These are phyloP conservation scores for Mortierella sp. DNA, from an alignment of 371 early-diverging fungal species.

Conservation along the genomic window DNA sequence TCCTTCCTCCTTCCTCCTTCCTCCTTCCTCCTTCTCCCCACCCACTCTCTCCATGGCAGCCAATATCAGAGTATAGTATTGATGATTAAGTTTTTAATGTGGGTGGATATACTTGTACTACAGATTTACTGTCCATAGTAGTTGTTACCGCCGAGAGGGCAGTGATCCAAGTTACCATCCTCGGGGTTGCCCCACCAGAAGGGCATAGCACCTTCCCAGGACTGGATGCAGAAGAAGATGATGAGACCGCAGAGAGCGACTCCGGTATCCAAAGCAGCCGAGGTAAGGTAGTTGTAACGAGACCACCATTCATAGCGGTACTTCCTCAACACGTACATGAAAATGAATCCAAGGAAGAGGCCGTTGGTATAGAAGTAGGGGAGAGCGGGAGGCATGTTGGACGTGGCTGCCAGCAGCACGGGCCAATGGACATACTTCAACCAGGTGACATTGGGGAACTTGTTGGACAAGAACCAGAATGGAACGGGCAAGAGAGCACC, in stretches of 20 bases:
- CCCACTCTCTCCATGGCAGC: too few relatives aligned
- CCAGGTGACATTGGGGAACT: slow-evolving; percentile 60
- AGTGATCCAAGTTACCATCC: slow-evolving; percentile 17
- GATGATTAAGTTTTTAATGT: too few relatives aligned
- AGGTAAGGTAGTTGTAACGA: slow-evolving; percentile 78
- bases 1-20: too few relatives aligned
- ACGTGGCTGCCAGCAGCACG: slow-evolving; percentile 37
- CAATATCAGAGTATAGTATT: too few relatives aligned
- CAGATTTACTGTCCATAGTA: slow-evolving; percentile 13
- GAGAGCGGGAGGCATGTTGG: slow-evolving; percentile 46
- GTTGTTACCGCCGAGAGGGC: slow-evolving; percentile 23
- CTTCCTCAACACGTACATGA: slow-evolving; percentile 68
- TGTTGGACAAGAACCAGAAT: slow-evolving; percentile 52
- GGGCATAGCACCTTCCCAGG: slow-evolving; percentile 15
- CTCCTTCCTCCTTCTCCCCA: too few relatives aligned
- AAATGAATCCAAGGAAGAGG: slow-evolving; percentile 71
- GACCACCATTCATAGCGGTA: slow-evolving; percentile 75
- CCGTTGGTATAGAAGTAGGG: slow-evolving; percentile 64
- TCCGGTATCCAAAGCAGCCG: slow-evolving; percentile 80
- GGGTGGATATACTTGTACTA: background rate
- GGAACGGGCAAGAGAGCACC: slow-evolving; percentile 52
- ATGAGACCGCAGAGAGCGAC: slow-evolving; percentile 61
- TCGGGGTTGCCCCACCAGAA: slow-evolving; percentile 53
- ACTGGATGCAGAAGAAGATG: slow-evolving; percentile 62
- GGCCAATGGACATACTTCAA: slow-evolving; percentile 62